Evolutionary conservation across 768 basidiomycete genomes (phyloP).

Genomic region (Trametes gibbosa): DNA sequence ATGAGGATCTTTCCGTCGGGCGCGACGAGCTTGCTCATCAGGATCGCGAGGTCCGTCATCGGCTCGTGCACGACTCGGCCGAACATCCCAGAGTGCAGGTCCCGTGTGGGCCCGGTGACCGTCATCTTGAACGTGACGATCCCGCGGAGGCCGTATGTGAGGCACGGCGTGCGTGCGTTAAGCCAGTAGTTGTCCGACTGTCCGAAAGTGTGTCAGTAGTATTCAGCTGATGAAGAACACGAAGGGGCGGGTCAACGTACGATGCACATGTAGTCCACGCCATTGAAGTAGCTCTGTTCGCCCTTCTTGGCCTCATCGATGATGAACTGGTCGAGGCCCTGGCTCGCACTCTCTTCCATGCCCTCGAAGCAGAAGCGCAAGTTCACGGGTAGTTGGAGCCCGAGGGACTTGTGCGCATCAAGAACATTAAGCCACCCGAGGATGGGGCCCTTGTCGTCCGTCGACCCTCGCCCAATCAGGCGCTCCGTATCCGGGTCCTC

Average conservation of each 20-base stretch:
- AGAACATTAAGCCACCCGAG: conserved; percentile 89
- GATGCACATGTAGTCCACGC: conserved; percentile 92
- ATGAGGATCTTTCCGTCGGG: conserved; percentile 77
- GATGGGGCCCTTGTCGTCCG: conserved; percentile 90
- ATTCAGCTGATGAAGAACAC: not conserved
- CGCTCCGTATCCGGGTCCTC: conserved; percentile 43
- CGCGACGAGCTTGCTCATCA: conserved; percentile 86
- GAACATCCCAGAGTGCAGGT: conserved; percentile 89
- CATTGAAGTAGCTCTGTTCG: conserved; percentile 72
- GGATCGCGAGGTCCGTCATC: conserved; percentile 86
- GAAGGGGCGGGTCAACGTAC: conserved; percentile 48
- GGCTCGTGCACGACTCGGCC: conserved; percentile 84
- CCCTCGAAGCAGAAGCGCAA: conserved; percentile 92
- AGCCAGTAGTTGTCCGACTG: conserved; percentile 96
- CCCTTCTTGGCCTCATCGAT: conserved; percentile 66
- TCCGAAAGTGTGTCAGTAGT: too few relatives aligned
- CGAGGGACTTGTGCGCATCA: conserved; percentile 71
- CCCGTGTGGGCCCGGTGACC: conserved; percentile 78
- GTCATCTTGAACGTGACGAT: conserved; percentile 83
- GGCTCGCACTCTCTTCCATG: conserved; percentile 95
- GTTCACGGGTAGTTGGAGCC: conserved; percentile 83
- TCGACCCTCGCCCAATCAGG: conserved; percentile 82
- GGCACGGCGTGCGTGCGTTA: conserved; percentile 71
- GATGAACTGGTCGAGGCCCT: conserved; percentile 88
- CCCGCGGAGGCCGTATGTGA: conserved; percentile 89